Conservation (phyloP, 495 filamentous ascomycete genomes). For the Trichoderma gamsii region DNA sequence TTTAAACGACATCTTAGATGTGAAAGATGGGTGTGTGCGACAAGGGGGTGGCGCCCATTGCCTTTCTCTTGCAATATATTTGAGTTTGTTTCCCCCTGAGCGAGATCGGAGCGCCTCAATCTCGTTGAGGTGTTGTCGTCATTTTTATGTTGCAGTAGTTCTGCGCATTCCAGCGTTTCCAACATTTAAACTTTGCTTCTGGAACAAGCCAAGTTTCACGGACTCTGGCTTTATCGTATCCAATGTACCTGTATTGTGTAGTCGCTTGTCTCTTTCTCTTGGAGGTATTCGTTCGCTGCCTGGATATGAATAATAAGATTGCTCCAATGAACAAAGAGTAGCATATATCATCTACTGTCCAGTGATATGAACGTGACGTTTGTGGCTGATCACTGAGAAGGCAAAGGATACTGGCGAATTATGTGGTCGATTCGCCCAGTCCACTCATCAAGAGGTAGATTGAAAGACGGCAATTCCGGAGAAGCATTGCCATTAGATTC, state of each 20-base stretch:
- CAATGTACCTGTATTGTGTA: no score
- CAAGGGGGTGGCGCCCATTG: no score
- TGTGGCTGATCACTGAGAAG: background rate
- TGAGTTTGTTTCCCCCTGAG: background rate
- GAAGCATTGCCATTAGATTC: background rate
- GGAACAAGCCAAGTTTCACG: no score
- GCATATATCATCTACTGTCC: background rate
- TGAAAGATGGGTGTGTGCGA: background rate
- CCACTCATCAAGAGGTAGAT: constrained; percentile 8
- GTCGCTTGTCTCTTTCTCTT: no score
- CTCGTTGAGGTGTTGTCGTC: background rate
- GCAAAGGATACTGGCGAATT: background rate
- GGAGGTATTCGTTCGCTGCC: no score
- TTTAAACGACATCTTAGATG: background rate
- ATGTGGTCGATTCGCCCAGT: background rate
- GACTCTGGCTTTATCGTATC: no score
- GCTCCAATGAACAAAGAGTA: background rate
- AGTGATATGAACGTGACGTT: background rate
- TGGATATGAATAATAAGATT: no score
- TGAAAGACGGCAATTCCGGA: background rate
- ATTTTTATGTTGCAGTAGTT: background rate
- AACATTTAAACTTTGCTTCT: background rate
- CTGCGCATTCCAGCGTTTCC: background rate
- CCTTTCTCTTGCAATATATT: background rate
- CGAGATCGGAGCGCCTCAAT: background rate